Evolutionary conservation across 495 filamentous ascomycete genomes (phyloP), one percentile per base, ranked within the genome.

Genomic region (Talaromyces liani): DNA sequence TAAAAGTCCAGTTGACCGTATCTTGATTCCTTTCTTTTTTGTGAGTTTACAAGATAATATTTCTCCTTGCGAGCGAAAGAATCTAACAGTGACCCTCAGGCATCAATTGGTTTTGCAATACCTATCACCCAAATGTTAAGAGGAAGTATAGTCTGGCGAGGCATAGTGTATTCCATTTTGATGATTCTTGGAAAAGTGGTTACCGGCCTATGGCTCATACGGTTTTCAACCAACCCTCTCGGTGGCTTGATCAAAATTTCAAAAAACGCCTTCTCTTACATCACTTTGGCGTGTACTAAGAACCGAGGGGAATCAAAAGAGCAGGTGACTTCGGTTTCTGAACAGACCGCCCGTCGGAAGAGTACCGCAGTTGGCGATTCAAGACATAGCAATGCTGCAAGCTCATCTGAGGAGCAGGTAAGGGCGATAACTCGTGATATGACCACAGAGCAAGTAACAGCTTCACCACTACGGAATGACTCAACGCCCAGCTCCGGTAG

Each of bases 71-170:
- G 27, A 5, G 54, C 10, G 8, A 10, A 18, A 36, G 53, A 56
- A 29, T 5, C 53, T 45, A 34, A 65, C 41, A 47, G 33, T 36
- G 36, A 3, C 5, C 14, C 3, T 36, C 6, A 84, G 82, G 86
- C 89, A 20, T 91, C 87, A 0, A 88, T 93, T 45, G 89, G 91
- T 1, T 92, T 93, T 67, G 85, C 89, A 0, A 88, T 95, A 20
- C 89, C 91, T 0, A 87, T 93, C 39, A 81, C 83, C 0, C 71
- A 85, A 12, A 85, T 94, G 78, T 93, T 92, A 69, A 66, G 68
- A 2, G 82, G 82, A 5, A 68, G 69, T 57, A 77, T 90, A 0
- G 68, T 91, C 22, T 94, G 88, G 91, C 82, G 85, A 8, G 91
- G 90, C 1, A 64, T 91, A 1, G 78, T 91, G 18, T 94, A 91